phyloP scores from a whole-genome alignment of 192 early-diverging fungal genomes.

The Coemansia erecta region DNA sequence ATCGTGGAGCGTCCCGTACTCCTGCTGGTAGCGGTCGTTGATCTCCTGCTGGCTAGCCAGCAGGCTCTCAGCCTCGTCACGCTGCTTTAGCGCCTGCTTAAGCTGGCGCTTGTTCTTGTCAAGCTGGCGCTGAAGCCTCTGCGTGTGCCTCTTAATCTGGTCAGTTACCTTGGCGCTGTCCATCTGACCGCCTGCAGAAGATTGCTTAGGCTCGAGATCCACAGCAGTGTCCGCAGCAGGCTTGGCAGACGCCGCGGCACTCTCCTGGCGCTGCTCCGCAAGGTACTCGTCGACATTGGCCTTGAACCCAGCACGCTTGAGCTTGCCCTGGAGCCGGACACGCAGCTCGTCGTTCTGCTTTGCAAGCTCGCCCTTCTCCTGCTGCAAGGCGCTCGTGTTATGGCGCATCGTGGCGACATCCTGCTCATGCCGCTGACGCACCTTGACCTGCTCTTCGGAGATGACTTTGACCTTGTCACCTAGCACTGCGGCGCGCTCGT shows the following conservation, averaged over 20 bases:
- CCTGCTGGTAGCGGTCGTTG: constrained; percentile 38
- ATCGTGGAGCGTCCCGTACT: constrained; percentile 37
- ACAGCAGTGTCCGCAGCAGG: background rate
- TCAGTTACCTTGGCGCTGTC: constrained; percentile 23
- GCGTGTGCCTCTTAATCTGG: constrained; percentile 31
- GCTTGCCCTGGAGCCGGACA: constrained; percentile 52
- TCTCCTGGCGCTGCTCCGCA: constrained; percentile 22
- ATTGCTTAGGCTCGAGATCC: background rate
- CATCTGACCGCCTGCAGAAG: too few relatives aligned
- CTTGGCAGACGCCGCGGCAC: background rate
- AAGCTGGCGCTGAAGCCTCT: constrained; percentile 44
- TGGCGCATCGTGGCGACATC: constrained; percentile 60
- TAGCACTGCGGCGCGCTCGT: constrained; percentile 61
- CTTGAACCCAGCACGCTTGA: constrained; percentile 51
- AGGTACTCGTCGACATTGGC: constrained; percentile 52
- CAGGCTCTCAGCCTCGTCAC: constrained; percentile 28
- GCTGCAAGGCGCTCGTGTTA: constrained; percentile 54
- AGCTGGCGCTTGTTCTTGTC: constrained; percentile 43
- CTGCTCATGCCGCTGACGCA: constrained; percentile 63
- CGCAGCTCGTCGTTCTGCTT: constrained; percentile 63
- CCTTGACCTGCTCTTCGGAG: constrained; percentile 44
- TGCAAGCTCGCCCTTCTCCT: constrained; percentile 58
- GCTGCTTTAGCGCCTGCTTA: constrained; percentile 17
- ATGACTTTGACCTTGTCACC: constrained; percentile 44
- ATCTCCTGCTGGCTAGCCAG: constrained; percentile 39